Evolutionary conservation across 352 stramenopile species (phyloP).

Genomic region (Phytopythium cucurbitacearum): DNA sequence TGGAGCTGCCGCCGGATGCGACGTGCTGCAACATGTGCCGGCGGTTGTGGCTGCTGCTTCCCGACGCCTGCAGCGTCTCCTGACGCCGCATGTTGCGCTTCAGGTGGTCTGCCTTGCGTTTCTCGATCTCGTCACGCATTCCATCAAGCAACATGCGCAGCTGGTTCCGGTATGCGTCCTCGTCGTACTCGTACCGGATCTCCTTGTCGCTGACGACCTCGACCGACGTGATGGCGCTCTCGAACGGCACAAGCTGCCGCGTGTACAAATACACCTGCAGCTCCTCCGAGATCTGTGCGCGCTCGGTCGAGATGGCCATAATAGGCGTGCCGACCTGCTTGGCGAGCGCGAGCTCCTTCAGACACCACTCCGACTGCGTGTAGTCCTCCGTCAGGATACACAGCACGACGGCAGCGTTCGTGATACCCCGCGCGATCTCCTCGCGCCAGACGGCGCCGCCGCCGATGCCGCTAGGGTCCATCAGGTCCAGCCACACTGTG

Average conservation of each 20-base stretch:
- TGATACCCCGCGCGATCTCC: slow-evolving; percentile 59
- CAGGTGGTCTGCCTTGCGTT: slow-evolving; percentile 63
- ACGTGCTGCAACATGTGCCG: slow-evolving; percentile 16
- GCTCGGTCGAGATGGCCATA: slow-evolving; percentile 71
- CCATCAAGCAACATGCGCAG: slow-evolving; percentile 68
- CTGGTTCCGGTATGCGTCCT: slow-evolving; percentile 64
- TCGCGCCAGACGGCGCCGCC: slow-evolving; percentile 60
- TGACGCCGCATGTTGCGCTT: slow-evolving; percentile 45
- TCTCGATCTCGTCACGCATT: slow-evolving; percentile 81
- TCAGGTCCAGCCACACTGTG: slow-evolving; percentile 62
- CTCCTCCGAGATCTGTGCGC: slow-evolving; percentile 71
- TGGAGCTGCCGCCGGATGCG: slow-evolving; percentile 19
- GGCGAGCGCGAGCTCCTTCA: slow-evolving; percentile 55
- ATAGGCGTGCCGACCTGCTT: slow-evolving; percentile 80
- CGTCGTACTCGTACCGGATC: slow-evolving; percentile 63
- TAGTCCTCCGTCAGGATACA: slow-evolving; percentile 65
- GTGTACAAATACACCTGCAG: slow-evolving; percentile 85
- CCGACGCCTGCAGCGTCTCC: slow-evolving; percentile 20
- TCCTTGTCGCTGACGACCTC: slow-evolving; percentile 34
- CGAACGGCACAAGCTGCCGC: slow-evolving; percentile 76
- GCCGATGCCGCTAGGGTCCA: slow-evolving; percentile 59
- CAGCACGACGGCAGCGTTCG: slow-evolving; percentile 52
- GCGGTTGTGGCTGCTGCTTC: slow-evolving; percentile 8
- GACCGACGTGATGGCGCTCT: slow-evolving; percentile 52
- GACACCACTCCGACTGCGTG: slow-evolving; percentile 50